Evolutionary conservation across 2,329 filamentous ascomycete species (phyloP), one percentile per base, ranked within the genome.

Genomic region (Apiospora sp.): DNA sequence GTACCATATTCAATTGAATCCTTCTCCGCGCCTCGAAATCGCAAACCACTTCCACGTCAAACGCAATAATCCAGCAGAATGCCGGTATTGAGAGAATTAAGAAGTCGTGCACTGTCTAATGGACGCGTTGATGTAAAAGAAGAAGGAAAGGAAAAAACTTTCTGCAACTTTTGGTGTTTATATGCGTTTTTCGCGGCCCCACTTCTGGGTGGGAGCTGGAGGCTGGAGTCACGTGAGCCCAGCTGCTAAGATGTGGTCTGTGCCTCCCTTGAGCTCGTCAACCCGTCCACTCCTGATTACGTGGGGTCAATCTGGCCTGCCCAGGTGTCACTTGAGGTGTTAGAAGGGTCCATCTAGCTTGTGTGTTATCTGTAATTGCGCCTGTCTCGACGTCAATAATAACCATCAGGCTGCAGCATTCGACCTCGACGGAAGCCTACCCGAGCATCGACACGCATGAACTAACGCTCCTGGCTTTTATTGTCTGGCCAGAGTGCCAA

Each of bases 31-130:
- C 76, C 82, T 75, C 87, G 82, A 85, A 87, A 88, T 84, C 85
- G 85, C 84, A 81, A 79, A 79, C 81, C 82, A 84, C 87, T 91
- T 87, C 89, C 91, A 92, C 78, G 82, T 83, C 80, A 76, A 84
- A 85, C 87, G 87, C 82, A 79, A 83, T 84, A 84, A 76, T 80
- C 87, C 85, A 85, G 87, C 93, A 95, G 90, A 93, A 95, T 88
- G 92, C 85, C 87, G 86, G 83, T 72, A 80, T 84, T 86, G 82
- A 83, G 86, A 83, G 86, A 86, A 86, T 84, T 84, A 83, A 73
- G 68, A 84, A 86, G 92, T 88, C 88, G 89, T 92, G 93, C 90
- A 95, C 93, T 96, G 93, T 96, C 94, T 95, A 86, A 87, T 89
- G 91, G 92, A 88, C 89, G 92, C 92, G 92, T 92, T 90, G 86